Conservation (phyloP, 192 early-diverging fungal genomes). For the Fimicolochytrium jonesii region DNA sequence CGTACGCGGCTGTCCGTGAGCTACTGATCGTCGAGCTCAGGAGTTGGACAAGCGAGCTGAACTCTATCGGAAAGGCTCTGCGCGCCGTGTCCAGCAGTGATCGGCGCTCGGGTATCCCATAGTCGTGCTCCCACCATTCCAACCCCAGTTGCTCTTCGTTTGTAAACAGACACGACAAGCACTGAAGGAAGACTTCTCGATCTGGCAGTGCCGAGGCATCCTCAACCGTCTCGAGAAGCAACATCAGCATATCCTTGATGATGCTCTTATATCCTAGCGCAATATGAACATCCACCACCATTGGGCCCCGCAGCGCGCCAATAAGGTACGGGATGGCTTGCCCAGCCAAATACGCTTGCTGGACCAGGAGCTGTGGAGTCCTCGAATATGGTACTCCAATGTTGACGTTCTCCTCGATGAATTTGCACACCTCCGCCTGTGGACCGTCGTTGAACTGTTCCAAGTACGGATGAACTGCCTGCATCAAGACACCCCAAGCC, state of each 20-base stretch:
- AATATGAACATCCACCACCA: constrained; percentile 16
- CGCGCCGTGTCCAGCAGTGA: constrained; percentile 36
- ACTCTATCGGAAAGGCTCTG: constrained; percentile 29
- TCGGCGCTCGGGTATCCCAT: constrained; percentile 22
- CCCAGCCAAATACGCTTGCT: constrained; percentile 12
- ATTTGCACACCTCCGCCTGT: not conserved
- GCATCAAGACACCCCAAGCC: constrained; percentile 32
- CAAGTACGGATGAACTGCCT: constrained; percentile 1
- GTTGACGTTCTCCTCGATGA: not conserved
- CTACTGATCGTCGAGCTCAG: constrained; percentile 24
- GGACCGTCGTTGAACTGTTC: not conserved
- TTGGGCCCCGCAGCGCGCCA: not conserved
- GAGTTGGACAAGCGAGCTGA: constrained; percentile 23
- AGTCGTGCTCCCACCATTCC: constrained; percentile 47
- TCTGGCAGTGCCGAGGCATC: constrained; percentile 24
- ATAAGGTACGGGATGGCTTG: constrained; percentile 10
- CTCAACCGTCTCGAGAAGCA: constrained; percentile 30
- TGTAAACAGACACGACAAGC: constrained; percentile 28
- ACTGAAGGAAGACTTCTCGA: constrained; percentile 22
- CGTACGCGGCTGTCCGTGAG: constrained; percentile 21
- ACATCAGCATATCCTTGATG: constrained; percentile 35
- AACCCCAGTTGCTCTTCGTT: constrained; percentile 20
- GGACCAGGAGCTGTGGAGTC: constrained; percentile 19
- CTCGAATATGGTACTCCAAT: not conserved
- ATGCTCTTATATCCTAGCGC: constrained; percentile 36